A percentile compares a stretch with the other conserved stretches of the same genome.
Conservation (phyloP, 768 basidiomycete species). For the Tricholomella constricta region DNA sequence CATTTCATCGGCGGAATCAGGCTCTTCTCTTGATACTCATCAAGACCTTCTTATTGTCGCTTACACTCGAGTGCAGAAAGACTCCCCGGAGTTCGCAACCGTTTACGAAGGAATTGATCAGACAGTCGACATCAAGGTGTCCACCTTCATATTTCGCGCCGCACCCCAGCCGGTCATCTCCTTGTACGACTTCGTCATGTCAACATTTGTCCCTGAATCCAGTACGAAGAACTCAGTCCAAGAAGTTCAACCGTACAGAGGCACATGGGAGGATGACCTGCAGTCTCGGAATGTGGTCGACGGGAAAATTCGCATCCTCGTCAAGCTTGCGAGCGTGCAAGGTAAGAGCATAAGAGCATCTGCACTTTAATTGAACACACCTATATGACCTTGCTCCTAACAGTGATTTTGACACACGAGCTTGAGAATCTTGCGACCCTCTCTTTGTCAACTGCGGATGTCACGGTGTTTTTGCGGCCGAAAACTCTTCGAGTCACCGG, state of each 20-base stretch:
- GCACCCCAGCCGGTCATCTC: constrained; percentile 90
- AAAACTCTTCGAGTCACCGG: constrained; percentile 79
- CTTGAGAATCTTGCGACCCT: constrained; percentile 77
- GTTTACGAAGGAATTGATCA: constrained; percentile 87
- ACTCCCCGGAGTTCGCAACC: constrained; percentile 83
- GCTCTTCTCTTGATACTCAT: constrained; percentile 35
- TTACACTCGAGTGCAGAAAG: constrained; percentile 78
- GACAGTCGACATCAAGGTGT: constrained; percentile 81
- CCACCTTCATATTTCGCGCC: constrained; percentile 86
- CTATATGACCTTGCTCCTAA: neutral
- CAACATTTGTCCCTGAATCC: constrained; percentile 76
- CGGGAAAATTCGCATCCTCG: constrained; percentile 75
- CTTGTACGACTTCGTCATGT: constrained; percentile 96
- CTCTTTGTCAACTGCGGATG: constrained; percentile 87
- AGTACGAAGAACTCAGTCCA: neutral
- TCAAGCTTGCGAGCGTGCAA: constrained; percentile 85
- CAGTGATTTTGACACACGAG: constrained; percentile 81
- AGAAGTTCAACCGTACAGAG: neutral
- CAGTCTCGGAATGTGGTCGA: constrained; percentile 13
- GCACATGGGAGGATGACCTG: neutral
- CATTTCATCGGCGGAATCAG: constrained; percentile 58
- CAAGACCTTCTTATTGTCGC: constrained; percentile 75
- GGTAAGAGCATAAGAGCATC: constrained; percentile 46
- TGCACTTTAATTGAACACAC: neutral
- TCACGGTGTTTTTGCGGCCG: constrained; percentile 69